These are phyloP conservation scores for Crucibulum laeve DNA, from an alignment of 768 basidiomycete species.

Conservation along the genomic window DNA sequence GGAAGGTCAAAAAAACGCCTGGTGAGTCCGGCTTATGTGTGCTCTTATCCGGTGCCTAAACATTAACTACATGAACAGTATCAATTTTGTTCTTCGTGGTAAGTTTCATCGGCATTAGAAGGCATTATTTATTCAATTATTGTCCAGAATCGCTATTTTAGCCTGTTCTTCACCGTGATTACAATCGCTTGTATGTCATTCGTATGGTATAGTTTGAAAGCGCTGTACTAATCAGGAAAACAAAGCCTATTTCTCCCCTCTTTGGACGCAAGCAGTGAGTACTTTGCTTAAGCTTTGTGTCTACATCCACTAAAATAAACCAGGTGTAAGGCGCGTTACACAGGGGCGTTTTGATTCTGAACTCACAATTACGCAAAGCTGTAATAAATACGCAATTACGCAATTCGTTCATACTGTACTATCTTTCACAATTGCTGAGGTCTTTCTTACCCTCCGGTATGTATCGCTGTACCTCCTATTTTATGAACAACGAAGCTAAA, in stretches of 20 bases:
- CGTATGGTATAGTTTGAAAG: neutral
- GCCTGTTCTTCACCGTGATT: constrained; percentile 9
- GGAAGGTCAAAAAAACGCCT: constrained; percentile 8
- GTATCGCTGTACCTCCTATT: neutral
- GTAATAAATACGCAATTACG: constrained; percentile 10
- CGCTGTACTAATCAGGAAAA: neutral
- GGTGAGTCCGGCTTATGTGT: neutral
- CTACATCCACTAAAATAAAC: neutral
- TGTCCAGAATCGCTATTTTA: constrained; percentile 14
- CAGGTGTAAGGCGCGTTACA: neutral
- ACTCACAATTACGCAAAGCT: constrained; percentile 6
- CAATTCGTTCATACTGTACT: constrained; percentile 14
- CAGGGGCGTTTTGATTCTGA: neutral
- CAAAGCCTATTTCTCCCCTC: constrained; percentile 10
- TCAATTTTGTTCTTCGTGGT: constrained; percentile 13
- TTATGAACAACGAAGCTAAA: neutral
- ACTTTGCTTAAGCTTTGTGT: neutral
- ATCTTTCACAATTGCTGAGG: constrained; percentile 13
- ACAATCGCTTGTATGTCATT: constrained; percentile 10
- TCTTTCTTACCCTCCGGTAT: constrained; percentile 14
- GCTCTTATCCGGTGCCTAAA: constrained; percentile 1
- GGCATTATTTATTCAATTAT: neutral
- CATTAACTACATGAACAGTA: constrained; percentile 4
- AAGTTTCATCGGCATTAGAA: neutral
- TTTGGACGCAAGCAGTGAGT: constrained; percentile 7